Conservation (phyloP, 2,329 filamentous ascomycete genomes). For the Colletotrichum eleusines region DNA sequence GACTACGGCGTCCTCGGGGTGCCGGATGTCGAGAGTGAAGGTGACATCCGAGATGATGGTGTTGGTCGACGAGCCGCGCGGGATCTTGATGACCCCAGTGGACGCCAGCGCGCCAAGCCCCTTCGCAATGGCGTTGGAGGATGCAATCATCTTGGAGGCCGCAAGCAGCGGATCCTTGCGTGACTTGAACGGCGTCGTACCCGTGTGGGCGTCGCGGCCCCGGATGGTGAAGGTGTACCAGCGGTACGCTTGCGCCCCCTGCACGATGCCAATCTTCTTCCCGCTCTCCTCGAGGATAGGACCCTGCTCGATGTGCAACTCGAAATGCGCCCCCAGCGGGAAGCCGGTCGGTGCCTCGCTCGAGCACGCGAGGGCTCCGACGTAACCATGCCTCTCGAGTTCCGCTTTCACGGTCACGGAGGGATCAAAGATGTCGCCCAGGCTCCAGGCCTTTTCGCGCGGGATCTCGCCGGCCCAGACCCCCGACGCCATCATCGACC, state of each 20-base stretch:
- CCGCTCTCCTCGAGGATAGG: constrained; percentile 76
- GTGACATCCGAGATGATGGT: constrained; percentile 38
- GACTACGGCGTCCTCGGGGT: constrained; percentile 39
- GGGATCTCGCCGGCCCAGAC: constrained; percentile 81
- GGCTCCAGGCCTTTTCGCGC: constrained; percentile 68
- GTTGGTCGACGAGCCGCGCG: constrained; percentile 42
- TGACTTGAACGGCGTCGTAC: constrained; percentile 76
- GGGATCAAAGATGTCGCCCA: constrained; percentile 60
- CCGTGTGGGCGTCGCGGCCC: constrained; percentile 79
- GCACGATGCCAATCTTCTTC: constrained; percentile 76
- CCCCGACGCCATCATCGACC: constrained; percentile 79
- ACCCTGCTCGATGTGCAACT: constrained; percentile 88
- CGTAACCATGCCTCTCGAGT: constrained; percentile 77
- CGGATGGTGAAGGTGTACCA: constrained; percentile 77
- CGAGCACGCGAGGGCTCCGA: constrained; percentile 61
- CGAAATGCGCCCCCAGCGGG: constrained; percentile 81
- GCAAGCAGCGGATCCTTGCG: constrained; percentile 77
- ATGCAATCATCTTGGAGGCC: constrained; percentile 75
- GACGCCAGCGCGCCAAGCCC: constrained; percentile 72
- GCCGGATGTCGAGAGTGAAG: constrained; percentile 43
- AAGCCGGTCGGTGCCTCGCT: constrained; percentile 19
- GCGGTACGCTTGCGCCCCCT: constrained; percentile 79
- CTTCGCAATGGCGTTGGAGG: constrained; percentile 72
- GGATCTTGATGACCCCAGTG: constrained; percentile 71
- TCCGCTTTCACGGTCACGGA: constrained; percentile 54